phyloP scores from a whole-genome alignment of 2,329 filamentous ascomycete genomes.

The Ophiostoma quercus region DNA sequence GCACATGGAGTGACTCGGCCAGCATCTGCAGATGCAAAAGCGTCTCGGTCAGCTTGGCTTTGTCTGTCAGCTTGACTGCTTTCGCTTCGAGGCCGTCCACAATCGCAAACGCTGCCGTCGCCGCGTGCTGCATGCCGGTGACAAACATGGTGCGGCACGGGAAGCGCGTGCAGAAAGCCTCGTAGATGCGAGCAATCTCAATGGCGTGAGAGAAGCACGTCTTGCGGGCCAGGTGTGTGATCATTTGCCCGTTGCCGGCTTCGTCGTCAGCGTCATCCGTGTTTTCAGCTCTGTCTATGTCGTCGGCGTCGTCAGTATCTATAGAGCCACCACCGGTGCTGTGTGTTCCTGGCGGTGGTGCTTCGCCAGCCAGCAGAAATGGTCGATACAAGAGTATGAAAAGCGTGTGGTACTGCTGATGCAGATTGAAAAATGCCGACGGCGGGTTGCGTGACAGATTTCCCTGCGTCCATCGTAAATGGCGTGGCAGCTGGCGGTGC shows the following conservation, averaged over 20 bases:
- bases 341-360: not conserved
- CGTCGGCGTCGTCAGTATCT: not conserved
- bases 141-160: conserved; percentile 23
- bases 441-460: conserved; percentile 1
- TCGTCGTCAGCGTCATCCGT: not conserved
- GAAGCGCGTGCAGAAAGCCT: conserved; percentile 20
- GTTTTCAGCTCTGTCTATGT: not conserved
- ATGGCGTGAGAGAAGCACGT: conserved; percentile 22
- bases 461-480: not conserved
- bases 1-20: not conserved
- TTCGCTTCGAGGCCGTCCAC: conserved; percentile 19
- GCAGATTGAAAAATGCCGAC: not conserved
- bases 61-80: not conserved
- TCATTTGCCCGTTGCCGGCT: not conserved
- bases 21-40: not conserved
- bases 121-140: conserved; percentile 25
- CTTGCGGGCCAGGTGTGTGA: conserved; percentile 20
- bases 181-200: conserved; percentile 23
- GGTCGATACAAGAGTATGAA: not conserved
- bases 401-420: not conserved
- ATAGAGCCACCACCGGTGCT: not conserved
- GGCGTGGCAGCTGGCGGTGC: not conserved
- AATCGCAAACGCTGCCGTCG: conserved; percentile 22
- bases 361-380: not conserved
- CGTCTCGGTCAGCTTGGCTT: not conserved